Conservation (phyloP, 345 rosid species). For the Balakata baccata region DNA sequence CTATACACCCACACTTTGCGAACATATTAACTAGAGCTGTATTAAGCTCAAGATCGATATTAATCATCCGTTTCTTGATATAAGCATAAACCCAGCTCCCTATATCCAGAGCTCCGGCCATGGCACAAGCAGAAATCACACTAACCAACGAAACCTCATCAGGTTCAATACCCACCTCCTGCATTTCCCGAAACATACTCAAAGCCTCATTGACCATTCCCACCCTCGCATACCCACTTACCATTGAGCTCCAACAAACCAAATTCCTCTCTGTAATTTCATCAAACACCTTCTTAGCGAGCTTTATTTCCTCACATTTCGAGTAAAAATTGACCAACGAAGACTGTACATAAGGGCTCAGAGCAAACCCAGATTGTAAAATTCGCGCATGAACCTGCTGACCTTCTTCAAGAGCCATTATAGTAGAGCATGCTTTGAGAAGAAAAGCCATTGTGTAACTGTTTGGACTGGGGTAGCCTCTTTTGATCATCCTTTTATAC, state of each 20-base stretch:
- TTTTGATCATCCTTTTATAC: constrained; percentile 6
- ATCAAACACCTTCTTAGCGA: constrained; percentile 20
- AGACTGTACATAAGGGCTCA: constrained; percentile 13
- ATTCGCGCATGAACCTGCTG: constrained; percentile 8
- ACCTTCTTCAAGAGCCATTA: constrained; percentile 17
- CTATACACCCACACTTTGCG: constrained; percentile 23
- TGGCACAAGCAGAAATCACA: constrained; percentile 23
- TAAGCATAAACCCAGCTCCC: constrained; percentile 22
- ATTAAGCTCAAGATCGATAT: constrained; percentile 18
- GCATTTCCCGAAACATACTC: constrained; percentile 23
- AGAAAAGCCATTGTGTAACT: constrained; percentile 19
- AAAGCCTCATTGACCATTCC: constrained; percentile 26
- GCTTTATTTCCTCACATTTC: constrained; percentile 12
- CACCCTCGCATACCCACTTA: constrained; percentile 20
- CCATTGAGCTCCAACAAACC: constrained; percentile 22
- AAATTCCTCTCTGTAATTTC: constrained; percentile 23
- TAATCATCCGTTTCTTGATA: constrained; percentile 12
- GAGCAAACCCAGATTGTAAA: constrained; percentile 17
- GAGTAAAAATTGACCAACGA: constrained; percentile 14
- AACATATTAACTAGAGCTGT: constrained; percentile 22
- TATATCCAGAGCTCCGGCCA: constrained; percentile 23
- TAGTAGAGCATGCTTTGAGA: constrained; percentile 16
- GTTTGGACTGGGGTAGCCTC: constrained; percentile 16
- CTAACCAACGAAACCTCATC: constrained; percentile 17
- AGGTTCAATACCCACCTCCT: constrained; percentile 19